phyloP scores from a whole-genome alignment of 2,329 filamentous ascomycete species.

The Albophoma yamanashiensis region DNA sequence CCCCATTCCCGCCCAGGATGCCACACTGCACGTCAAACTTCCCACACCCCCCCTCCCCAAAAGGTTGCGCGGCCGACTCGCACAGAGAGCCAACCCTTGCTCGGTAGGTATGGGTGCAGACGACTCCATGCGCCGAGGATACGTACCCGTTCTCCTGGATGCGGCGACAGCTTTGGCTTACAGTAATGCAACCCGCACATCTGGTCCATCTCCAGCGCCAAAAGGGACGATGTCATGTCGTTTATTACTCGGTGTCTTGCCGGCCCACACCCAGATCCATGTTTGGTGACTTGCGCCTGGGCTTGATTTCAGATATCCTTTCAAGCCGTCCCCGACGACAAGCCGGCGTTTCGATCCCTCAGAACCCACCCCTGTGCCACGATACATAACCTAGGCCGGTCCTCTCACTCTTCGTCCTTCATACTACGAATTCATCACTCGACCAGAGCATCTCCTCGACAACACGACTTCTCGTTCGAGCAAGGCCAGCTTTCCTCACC shows the following conservation, averaged over 20 bases:
- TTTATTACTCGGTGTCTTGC: constrained; percentile 16
- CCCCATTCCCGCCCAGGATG: not conserved
- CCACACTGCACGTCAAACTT: not conserved
- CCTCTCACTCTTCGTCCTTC: constrained; percentile 8
- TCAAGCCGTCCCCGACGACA: constrained; percentile 16
- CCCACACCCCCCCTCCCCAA: constrained; percentile 1
- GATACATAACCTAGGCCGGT: constrained; percentile 19
- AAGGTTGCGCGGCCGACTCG: constrained; percentile 1
- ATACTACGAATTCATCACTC: not conserved
- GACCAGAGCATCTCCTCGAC: not conserved
- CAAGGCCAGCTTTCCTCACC: not conserved
- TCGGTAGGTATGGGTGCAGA: constrained; percentile 3
- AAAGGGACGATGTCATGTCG: constrained; percentile 8
- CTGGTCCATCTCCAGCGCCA: constrained; percentile 11
- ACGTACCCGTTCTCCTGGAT: constrained; percentile 5
- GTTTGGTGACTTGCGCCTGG: constrained; percentile 13
- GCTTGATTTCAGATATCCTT: constrained; percentile 22
- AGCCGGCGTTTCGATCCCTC: constrained; percentile 20
- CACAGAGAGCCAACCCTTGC: constrained; percentile 6
- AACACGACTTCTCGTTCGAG: not conserved
- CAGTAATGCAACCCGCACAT: constrained; percentile 22
- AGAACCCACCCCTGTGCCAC: constrained; percentile 8
- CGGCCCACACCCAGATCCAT: constrained; percentile 27
- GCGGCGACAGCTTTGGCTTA: constrained; percentile 13
- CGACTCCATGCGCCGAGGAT: not conserved